phyloP scores from a whole-genome alignment of 108 stramenopile species.

The Cyclotella baltica region DNA sequence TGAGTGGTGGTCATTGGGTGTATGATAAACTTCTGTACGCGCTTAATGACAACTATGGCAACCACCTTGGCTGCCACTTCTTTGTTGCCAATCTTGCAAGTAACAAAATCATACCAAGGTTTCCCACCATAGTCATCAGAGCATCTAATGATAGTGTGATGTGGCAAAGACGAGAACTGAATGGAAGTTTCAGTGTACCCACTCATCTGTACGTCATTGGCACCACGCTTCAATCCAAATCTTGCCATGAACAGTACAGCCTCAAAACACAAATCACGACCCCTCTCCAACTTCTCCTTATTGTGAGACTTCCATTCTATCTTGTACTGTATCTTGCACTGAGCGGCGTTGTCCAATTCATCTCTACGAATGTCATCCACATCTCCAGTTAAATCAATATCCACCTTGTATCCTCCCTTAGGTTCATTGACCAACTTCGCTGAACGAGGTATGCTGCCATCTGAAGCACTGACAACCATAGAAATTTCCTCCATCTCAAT shows the following conservation, averaged over 20 bases:
- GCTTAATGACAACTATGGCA: neutral
- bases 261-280: neutral
- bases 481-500: no score
- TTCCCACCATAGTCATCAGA: neutral
- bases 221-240: neutral
- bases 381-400: no score
- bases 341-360: neutral
- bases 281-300: neutral
- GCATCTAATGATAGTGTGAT: neutral
- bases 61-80: neutral
- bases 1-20: neutral
- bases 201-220: neutral
- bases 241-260: neutral
- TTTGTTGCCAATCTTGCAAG: neutral
- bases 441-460: no score
- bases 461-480: no score
- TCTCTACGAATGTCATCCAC: neutral
- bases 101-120: conserved; percentile 3
- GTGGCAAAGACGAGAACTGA: neutral
- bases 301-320: neutral
- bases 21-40: neutral
- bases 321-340: neutral
- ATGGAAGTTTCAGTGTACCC: neutral
- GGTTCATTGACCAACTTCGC: neutral
- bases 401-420: no score